Conservation (phyloP, 2,329 filamentous ascomycete species). For the Ilyonectria sp. region DNA sequence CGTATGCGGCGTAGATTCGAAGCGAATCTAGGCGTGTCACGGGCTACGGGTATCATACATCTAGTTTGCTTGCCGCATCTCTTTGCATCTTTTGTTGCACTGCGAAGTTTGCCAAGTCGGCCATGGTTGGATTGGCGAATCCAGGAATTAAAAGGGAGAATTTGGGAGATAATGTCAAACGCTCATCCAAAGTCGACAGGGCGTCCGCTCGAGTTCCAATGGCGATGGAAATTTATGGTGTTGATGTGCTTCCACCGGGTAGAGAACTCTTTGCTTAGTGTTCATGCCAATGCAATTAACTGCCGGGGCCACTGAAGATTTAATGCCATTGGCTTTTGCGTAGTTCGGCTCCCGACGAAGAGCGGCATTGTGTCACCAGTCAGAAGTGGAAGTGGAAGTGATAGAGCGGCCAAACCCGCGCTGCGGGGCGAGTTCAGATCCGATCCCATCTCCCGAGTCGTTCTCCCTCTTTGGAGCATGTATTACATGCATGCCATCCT, state of each 20-base stretch:
- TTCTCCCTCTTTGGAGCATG: background rate
- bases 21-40: background rate
- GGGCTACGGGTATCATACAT: conserved; percentile 22
- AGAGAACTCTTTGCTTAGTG: background rate
- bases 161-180: background rate
- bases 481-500: background rate
- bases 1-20: background rate
- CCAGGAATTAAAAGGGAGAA: background rate
- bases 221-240: background rate
- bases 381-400: conserved; percentile 31
- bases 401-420: conserved; percentile 2
- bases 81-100: conserved; percentile 33
- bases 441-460: conserved; percentile 9
- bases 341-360: conserved; percentile 6
- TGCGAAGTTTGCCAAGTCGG: conserved; percentile 12
- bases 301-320: conserved; percentile 19
- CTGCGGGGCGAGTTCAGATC: conserved; percentile 13
- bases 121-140: conserved; percentile 11
- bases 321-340: conserved; percentile 1
- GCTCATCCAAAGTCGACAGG: background rate
- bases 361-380: conserved; percentile 6
- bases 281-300: background rate
- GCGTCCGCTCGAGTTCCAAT: background rate
- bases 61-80: conserved; percentile 29
- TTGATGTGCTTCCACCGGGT: background rate